Conservation (phyloP, 192 early-diverging fungal genomes). For the Chytriomyces sp. region DNA sequence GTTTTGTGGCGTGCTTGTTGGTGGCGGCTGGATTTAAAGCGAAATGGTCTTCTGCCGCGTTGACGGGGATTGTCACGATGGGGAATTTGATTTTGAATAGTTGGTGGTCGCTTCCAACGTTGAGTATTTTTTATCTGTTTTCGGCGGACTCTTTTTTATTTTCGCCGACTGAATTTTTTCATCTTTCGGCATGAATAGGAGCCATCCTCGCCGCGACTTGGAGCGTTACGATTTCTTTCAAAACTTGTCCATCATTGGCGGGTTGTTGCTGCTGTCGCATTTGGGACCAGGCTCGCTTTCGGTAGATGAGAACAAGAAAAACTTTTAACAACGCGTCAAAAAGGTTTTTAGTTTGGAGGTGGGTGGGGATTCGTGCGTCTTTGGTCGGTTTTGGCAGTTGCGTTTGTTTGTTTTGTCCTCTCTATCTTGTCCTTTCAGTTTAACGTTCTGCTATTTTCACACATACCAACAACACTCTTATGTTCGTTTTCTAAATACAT, state of each 20-base stretch:
- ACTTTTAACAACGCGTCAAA: slow-evolving; percentile 60
- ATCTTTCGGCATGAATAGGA: background rate
- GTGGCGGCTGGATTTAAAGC: slow-evolving; percentile 96
- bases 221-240: slow-evolving; percentile 95
- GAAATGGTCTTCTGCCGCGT: slow-evolving; percentile 87
- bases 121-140: background rate
- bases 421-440: background rate
- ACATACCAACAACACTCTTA: background rate
- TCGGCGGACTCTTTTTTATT: background rate
- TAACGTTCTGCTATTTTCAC: background rate
- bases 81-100: slow-evolving; percentile 93
- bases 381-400: background rate
- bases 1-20: slow-evolving; percentile 82
- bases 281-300: slow-evolving; percentile 73
- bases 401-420: background rate
- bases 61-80: slow-evolving; percentile 83
- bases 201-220: slow-evolving; percentile 13
- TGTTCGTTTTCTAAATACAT: too few species aligned
- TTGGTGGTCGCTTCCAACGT: slow-evolving; percentile 86
- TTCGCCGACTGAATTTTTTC: background rate
- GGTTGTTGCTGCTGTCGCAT: slow-evolving; percentile 88
- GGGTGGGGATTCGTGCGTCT: background rate
- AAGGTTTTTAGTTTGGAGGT: background rate
- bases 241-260: slow-evolving; percentile 90
- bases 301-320: slow-evolving; percentile 95